Base-by-base conservation (phyloP, 495 filamentous ascomycete species). In the Darksidea phi region DNA sequence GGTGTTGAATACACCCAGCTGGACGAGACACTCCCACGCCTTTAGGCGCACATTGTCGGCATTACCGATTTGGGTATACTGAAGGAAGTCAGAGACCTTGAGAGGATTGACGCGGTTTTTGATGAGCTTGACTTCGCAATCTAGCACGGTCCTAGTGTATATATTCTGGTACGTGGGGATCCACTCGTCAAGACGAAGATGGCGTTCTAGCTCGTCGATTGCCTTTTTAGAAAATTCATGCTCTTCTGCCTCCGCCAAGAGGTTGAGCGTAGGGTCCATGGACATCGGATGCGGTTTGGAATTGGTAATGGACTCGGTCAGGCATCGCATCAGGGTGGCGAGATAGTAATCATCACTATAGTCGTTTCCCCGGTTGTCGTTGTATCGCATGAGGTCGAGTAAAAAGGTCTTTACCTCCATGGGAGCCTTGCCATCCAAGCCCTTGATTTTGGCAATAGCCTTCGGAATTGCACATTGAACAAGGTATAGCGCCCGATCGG, bases 111-210 rank as follows among this genome's bases (percentile, higher is more conserved):
- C 80, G 12, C 82, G 80, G 10, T 84, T 86, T 70, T 88, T 83
- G 79, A 90, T 88, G 23, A 96, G 75, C 48, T 77, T 79, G 72
- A 84, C 80, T 59, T 88, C 84, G 73, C 88, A 91, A n/a, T 87
- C 80, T 20, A 97, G 74, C 2, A 91, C 90, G 6, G 92, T 87
- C 36, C 81, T 80, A 0, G 95, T 90, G 71, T 91, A 91, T 54
- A 95, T 79, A 63, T 97, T 99, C 55, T 96, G 90, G 72, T 87
- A 95, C 0, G 91, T 95, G 34, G 86, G 83, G 0, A 88, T 88
- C 86, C 91, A 97, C 74, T 97, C 91, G 67, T 99, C 94, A 80
- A 95, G 90, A 45, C 93, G 84, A 48, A 91, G 83, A 68, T 93
- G 89, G 50, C 95, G 83, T 57, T 96, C 89, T 46, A 99, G 89